Evolutionary conservation across 1,284 basidiomycete species (phyloP), one percentile per base, ranked within the genome.

Genomic region (Ganoderma meredithae): DNA sequence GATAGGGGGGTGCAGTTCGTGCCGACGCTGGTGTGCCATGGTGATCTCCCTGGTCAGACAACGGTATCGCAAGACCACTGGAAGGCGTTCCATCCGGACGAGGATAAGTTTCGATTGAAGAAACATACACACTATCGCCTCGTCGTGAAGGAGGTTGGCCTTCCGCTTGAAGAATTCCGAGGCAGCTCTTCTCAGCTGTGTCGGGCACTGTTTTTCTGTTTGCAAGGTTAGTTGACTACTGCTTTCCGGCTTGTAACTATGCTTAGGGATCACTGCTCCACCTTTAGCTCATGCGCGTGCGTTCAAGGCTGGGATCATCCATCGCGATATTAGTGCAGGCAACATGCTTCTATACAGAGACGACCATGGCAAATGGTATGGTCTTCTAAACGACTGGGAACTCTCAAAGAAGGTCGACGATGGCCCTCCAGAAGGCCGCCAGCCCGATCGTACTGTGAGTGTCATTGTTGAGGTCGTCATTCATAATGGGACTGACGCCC

Each of bases 1-100:
- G 5, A 39, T 0, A 33, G 68, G 0, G 39, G 61, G 0, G 74
- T 77, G 15, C 63, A 62, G 1, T 66, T 73, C 44, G 71, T 76
- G 9, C 69, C 76, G 0, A 65, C 56, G 5, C 49, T 73, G 6
- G 49, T 52, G 1, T 65, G 61, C 15, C 68, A 65, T 17, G 70
- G 67, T 3, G 72, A 73, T 47, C 47, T 73, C 19, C 22, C 47
- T 49, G 60, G 58, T 22, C 63, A 66, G 41, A 15, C 12, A 31
- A 69, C 60, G 39, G 1, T 13, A 31, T 55, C 62, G 9, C 58
- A 66, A 31, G 52, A 60, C 12, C 56, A 61, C 8, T 69, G 61
- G 65, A 13, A 22, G 8, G 15, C 63, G 6, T 52, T 47, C 17
- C 31, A 53, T 33, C 36, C 47, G 3, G 25, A 41, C 8, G 60